Evolutionary conservation across 192 early-diverging fungal genomes (phyloP), one percentile per base, ranked within the genome.

Genomic region (Backusella luteola): DNA sequence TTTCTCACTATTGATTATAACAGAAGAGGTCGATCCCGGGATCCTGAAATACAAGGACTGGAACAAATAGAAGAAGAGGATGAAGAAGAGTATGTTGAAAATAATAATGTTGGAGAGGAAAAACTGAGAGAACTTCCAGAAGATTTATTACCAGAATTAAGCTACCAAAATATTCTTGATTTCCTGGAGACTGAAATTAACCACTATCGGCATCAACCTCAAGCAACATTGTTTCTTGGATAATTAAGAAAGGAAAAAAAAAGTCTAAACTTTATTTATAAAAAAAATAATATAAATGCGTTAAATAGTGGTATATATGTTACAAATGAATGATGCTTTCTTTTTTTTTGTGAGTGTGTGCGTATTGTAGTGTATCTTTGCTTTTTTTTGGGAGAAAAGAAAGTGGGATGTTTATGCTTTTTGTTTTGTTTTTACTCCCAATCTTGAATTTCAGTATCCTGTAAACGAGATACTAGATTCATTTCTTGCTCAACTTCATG

Each of bases 401-500:
- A 49, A 19, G 46, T 49, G 46, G 46, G n/a, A 49, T 26, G 11
- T 26, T 32, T 59, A 26, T 23, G 56, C 7, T 12, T 23, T 59
- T 26, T 59, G n/a, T 26, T 59, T 29, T 59, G n/a, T 29, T 63
- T 63, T 63, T 63, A 63, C 56, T 63, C 56, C 56, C 56, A 63
- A 63, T 68, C 67, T 46, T 71, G 23, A 34, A 23, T n/a, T 69
- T 69, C 68, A 36, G 41, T 38, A 49, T 71, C 70, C 29, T 71
- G 39, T 6, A 71, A 44, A 32, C 70, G 41, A 19, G 70, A 71
- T 9, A 71, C 42, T 41, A 75, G 14, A 34, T 26, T 39, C 39
- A 67, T 21, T 75, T 75, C 74, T 75, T 46, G 35, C 21, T 75
- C 63, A 32, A 75, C 63, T 44, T 66, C 63, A 44, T 75, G 74